Conservation (phyloP, 2,329 filamentous ascomycete genomes). For the Exophiala lecanii-corni region DNA sequence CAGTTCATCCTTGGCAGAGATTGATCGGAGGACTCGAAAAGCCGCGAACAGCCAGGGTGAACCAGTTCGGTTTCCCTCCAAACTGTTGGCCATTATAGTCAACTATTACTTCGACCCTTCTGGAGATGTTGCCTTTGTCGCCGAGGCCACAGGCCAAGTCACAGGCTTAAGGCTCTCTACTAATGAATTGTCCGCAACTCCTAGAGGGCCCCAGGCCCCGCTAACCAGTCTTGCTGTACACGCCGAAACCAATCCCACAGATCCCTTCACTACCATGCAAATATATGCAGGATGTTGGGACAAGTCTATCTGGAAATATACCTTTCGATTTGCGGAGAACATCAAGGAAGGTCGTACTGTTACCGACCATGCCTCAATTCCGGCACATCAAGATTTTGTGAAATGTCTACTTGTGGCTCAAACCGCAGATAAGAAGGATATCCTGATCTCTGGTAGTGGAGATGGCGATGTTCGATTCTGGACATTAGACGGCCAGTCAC, state of each 20-base stretch:
- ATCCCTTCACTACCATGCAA: conserved; percentile 33
- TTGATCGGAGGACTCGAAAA: conserved; percentile 63
- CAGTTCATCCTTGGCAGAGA: conserved; percentile 47
- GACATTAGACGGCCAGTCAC: conserved; percentile 63
- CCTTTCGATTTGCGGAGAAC: conserved; percentile 51
- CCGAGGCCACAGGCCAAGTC: conserved; percentile 79
- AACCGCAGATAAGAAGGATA: conserved; percentile 55
- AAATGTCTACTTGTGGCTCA: conserved; percentile 65
- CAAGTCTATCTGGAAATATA: conserved; percentile 84
- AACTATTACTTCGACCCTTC: conserved; percentile 16
- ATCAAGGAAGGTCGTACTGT: conserved; percentile 62
- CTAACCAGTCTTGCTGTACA: conserved; percentile 71
- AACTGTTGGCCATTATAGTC: conserved; percentile 65
- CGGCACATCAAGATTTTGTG: conserved; percentile 65
- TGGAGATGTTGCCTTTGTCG: conserved; percentile 61
- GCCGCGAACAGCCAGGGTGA: conserved; percentile 78
- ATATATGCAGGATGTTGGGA: conserved; percentile 93
- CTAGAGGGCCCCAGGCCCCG: conserved; percentile 72
- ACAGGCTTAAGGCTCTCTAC: conserved; percentile 52
- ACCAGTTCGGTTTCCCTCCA: conserved; percentile 76
- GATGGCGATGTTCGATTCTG: conserved; percentile 81
- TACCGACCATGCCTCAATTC: conserved; percentile 17
- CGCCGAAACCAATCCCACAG: conserved; percentile 37
- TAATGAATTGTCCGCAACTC: conserved; percentile 36
- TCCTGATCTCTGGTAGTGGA: conserved; percentile 69